These are phyloP conservation scores for Cryptococcus wingfieldii DNA, from an alignment of 1,284 basidiomycete genomes.

Conservation along the genomic window DNA sequence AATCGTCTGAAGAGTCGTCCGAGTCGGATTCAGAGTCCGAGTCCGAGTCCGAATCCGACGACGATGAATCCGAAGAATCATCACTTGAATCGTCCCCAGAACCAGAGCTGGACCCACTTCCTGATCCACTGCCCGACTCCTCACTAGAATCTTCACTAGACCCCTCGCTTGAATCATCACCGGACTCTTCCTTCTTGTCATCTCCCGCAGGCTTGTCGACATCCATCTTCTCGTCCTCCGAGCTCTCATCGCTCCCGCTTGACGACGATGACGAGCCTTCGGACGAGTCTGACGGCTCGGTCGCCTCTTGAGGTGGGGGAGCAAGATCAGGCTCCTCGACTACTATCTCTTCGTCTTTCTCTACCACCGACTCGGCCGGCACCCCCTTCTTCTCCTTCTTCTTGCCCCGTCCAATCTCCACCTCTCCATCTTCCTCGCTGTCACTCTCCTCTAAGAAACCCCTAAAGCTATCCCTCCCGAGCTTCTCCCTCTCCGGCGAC, in stretches of 20 bases:
- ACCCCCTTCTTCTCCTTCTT: neutral
- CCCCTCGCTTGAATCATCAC: slow-evolving; percentile 6
- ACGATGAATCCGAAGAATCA: neutral
- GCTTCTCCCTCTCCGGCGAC: slow-evolving; percentile 1
- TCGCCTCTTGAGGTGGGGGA: slow-evolving; percentile 7
- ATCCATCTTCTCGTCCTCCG: slow-evolving; percentile 8
- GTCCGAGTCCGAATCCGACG: slow-evolving; percentile 2
- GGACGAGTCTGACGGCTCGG: neutral
- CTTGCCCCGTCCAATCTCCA: slow-evolving; percentile 16
- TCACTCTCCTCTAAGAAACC: slow-evolving; percentile 26
- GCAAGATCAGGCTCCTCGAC: slow-evolving; percentile 4
- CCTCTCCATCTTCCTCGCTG: slow-evolving; percentile 16
- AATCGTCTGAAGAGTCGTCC: slow-evolving; percentile 15
- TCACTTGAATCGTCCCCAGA: slow-evolving; percentile 4
- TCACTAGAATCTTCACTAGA: neutral
- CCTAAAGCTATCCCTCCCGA: slow-evolving; percentile 14
- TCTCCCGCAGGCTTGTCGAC: slow-evolving; percentile 7
- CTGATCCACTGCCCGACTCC: neutral
- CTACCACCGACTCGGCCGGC: neutral
- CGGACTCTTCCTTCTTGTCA: neutral
- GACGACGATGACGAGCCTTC: slow-evolving; percentile 3
- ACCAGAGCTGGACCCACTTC: neutral
- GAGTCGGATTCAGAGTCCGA: slow-evolving; percentile 10
- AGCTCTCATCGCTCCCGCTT: neutral
- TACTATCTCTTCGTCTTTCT: slow-evolving; percentile 6